Evolutionary conservation across 2,329 filamentous ascomycete species (phyloP).

Genomic region (Elsinoe batatas): DNA sequence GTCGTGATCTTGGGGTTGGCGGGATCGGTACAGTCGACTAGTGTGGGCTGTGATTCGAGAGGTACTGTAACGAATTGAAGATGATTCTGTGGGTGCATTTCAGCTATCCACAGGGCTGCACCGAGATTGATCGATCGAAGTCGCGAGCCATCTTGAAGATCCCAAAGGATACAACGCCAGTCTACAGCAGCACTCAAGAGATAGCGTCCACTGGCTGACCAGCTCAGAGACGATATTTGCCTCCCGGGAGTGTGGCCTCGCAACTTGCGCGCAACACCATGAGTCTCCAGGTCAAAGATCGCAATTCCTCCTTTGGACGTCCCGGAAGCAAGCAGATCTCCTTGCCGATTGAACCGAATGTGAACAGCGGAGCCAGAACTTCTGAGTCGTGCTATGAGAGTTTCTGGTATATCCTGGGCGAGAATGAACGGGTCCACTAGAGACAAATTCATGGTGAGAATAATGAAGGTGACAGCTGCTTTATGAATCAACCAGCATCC

Average conservation of each 20-base stretch:
- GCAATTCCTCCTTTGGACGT: conserved; percentile 85
- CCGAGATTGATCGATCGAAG: conserved; percentile 82
- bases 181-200: conserved; percentile 88
- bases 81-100: conserved; percentile 83
- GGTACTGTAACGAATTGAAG: conserved; percentile 81
- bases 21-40: conserved; percentile 54
- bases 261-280: conserved; percentile 88
- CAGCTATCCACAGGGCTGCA: conserved; percentile 89
- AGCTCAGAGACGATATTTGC: conserved; percentile 89
- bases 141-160: conserved; percentile 62
- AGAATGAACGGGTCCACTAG: conserved; percentile 62
- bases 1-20: conserved; percentile 49
- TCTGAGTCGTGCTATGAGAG: conserved; percentile 79
- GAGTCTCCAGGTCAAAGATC: conserved; percentile 95
- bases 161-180: conserved; percentile 95
- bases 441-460: conserved; percentile 56
- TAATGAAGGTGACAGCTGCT: background rate
- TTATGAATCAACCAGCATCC: background rate
- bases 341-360: conserved; percentile 82
- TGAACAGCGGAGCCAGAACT: conserved; percentile 52
- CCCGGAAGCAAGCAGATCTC: conserved; percentile 89
- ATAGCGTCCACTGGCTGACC: conserved; percentile 86
- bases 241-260: conserved; percentile 68
- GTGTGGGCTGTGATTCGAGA: conserved; percentile 83
- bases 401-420: conserved; percentile 78